Percentiles rank a stretch among this genome's conserved stretches.
phyloP scores from a whole-genome alignment of 805 yeast genomes.

The Metschnikowia picachoensis region DNA sequence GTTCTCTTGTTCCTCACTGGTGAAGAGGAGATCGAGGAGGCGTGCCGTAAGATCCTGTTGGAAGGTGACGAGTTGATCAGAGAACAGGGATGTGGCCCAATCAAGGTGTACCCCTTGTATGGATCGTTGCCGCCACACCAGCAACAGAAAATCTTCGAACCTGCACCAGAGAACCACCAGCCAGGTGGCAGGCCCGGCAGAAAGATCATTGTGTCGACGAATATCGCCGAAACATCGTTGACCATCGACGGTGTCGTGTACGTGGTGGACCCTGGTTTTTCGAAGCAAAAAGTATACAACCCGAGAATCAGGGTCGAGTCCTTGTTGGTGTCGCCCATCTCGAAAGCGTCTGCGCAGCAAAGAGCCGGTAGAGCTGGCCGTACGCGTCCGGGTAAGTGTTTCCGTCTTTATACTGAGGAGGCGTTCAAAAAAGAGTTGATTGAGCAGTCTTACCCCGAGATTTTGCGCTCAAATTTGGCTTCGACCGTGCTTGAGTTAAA shows the following conservation, averaged over 20 bases:
- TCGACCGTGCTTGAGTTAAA: slow-evolving; percentile 90
- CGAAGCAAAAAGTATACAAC: slow-evolving; percentile 93
- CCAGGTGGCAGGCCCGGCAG: slow-evolving; percentile 90
- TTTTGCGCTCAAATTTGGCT: slow-evolving; percentile 83
- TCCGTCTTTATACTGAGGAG: slow-evolving; percentile 93
- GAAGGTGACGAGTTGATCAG: slow-evolving; percentile 87
- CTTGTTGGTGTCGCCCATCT: slow-evolving; percentile 88
- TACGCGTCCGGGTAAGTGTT: slow-evolving; percentile 97
- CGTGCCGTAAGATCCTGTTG: slow-evolving; percentile 79
- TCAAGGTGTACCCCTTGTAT: slow-evolving; percentile 86
- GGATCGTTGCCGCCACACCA: slow-evolving; percentile 96
- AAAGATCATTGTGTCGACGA: slow-evolving; percentile 87
- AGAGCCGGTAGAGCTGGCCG: slow-evolving; percentile 99
- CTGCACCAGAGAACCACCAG: slow-evolving; percentile 73
- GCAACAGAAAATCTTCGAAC: slow-evolving; percentile 90
- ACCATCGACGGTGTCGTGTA: slow-evolving; percentile 97
- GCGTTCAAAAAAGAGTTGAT: slow-evolving; percentile 91
- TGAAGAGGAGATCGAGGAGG: slow-evolving; percentile 97
- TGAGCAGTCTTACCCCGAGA: slow-evolving; percentile 95
- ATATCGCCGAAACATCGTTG: slow-evolving; percentile 96
- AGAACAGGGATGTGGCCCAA: slow-evolving; percentile 87
- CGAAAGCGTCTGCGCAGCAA: slow-evolving; percentile 96
- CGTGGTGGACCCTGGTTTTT: slow-evolving; percentile 96
- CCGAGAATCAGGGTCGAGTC: slow-evolving; percentile 96
- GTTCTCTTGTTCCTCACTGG: slow-evolving; percentile 85